These are phyloP conservation scores for Arbutus unedo DNA, from an alignment of 148 eudicot genomes.

Conservation along the genomic window DNA sequence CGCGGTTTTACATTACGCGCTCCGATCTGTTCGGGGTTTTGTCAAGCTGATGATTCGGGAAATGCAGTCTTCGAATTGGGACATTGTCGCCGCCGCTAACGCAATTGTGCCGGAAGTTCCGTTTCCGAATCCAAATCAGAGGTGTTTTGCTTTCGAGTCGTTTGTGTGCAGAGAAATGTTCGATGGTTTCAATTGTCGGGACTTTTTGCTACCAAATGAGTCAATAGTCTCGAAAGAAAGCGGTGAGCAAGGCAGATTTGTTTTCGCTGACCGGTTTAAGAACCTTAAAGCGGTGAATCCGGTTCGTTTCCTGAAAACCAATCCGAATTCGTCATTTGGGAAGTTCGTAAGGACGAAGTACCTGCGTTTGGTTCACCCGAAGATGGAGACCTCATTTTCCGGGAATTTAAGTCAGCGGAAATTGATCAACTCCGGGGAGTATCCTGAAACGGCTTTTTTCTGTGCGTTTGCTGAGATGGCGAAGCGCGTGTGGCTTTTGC, in stretches of 20 bases:
- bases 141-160: constrained; percentile 61
- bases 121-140: constrained; percentile 43
- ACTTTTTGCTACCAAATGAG: constrained; percentile 29
- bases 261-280: constrained; percentile 40
- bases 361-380: constrained; percentile 68
- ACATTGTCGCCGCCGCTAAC: constrained; percentile 55
- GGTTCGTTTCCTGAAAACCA: constrained; percentile 31
- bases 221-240: background rate
- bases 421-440: constrained; percentile 52
- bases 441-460: constrained; percentile 61
- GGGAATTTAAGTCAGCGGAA: constrained; percentile 82
- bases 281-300: constrained; percentile 41
- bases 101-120: constrained; percentile 37
- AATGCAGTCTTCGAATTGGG: constrained; percentile 77
- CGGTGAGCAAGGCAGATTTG: background rate
- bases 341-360: constrained; percentile 60
- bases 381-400: constrained; percentile 83
- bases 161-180: constrained; percentile 64
- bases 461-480: constrained; percentile 69
- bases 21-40: constrained; percentile 59
- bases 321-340: constrained; percentile 49
- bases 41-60: constrained; percentile 63
- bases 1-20: constrained; percentile 41
- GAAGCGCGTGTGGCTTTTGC: constrained; percentile 71
- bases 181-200: constrained; percentile 52